Base-by-base conservation (phyloP, 2,329 filamentous ascomycete species). In the Apiospora koreana region DNA sequence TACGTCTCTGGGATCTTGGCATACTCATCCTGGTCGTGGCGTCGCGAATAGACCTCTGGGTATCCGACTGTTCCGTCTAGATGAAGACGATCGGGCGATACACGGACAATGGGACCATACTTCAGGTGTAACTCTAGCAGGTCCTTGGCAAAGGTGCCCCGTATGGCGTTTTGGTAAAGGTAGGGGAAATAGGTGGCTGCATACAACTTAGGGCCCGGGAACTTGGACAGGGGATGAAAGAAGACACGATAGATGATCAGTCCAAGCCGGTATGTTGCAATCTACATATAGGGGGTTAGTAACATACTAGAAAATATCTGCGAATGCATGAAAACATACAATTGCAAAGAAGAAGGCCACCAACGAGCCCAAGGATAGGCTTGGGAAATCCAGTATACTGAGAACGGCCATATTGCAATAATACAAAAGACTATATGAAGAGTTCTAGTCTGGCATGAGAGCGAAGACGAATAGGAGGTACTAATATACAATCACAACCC, bases 41-140 rank as follows among this genome's bases (percentile, higher is more conserved):
- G 68, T n/a, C 38, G 68, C 2, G 42, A 42, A 18, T 58, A 69
- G 64, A 65, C 68, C 28, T 66, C 12, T 12, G 62, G 62, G 28
- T 65, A 69, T 3, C 42, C 68, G 21, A 69, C 54, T 10, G 62
- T 48, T 1, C 62, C 65, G 31, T 68, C 69, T 9, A 70, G 18
- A 1, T 38, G 28, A 1, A 70, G 48, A 10, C 54, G 65, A 16
- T 68, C 28, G 5, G 69, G 69, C 0, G 65, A 43, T 46, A 70
- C 62, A 4, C 69, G 31, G 7, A 70, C 69, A n/a, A 70, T 64
- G 8, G 69, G 69, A 2, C 69, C 69, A 38, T 70, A 70, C 23
- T 38, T 45, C 46, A 42, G 21, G 28, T 70, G 69, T 4, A 69
- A 16, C 8, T 28, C 8, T n/a, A 38, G 18, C 6, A 48, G 43